Conservation (phyloP, 805 yeast genomes). For the Allodekkera sacchari region DNA sequence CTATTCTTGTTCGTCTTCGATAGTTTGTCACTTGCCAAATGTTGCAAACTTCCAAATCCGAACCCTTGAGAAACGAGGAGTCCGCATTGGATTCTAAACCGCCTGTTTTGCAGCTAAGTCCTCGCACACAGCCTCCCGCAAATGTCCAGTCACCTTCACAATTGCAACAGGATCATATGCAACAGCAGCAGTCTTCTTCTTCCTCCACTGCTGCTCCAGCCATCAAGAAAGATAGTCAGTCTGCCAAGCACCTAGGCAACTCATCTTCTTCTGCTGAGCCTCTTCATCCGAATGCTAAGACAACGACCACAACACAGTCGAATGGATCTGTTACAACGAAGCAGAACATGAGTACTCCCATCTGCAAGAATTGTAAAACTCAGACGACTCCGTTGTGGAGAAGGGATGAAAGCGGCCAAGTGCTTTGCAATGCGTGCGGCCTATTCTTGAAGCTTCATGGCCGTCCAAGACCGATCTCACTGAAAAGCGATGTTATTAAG, state of each 20-base stretch:
- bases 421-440: conserved; percentile 92
- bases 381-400: conserved; percentile 94
- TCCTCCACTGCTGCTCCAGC: background rate
- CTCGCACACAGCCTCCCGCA: too few species aligned
- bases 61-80: too few species aligned
- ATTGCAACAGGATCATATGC: too few species aligned
- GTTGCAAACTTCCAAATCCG: too few species aligned
- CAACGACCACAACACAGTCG: conserved; percentile 44
- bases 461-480: conserved; percentile 81
- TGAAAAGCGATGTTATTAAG: conserved; percentile 88
- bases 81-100: too few species aligned
- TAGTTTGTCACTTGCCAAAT: too few species aligned
- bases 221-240: too few species aligned
- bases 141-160: too few species aligned
- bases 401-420: conserved; percentile 85
- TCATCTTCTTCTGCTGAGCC: conserved; percentile 11
- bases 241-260: conserved; percentile 2
- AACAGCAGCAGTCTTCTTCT: too few species aligned
- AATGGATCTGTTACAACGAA: conserved; percentile 62
- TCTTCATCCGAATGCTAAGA: conserved; percentile 54
- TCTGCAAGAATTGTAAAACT: conserved; percentile 86
- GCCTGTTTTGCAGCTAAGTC: too few species aligned
- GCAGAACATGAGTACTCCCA: conserved; percentile 54
- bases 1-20: too few species aligned
- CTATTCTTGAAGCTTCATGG: conserved; percentile 84